phyloP scores from a whole-genome alignment of 164 flowering plant species.

The Berberis vulgaris region DNA sequence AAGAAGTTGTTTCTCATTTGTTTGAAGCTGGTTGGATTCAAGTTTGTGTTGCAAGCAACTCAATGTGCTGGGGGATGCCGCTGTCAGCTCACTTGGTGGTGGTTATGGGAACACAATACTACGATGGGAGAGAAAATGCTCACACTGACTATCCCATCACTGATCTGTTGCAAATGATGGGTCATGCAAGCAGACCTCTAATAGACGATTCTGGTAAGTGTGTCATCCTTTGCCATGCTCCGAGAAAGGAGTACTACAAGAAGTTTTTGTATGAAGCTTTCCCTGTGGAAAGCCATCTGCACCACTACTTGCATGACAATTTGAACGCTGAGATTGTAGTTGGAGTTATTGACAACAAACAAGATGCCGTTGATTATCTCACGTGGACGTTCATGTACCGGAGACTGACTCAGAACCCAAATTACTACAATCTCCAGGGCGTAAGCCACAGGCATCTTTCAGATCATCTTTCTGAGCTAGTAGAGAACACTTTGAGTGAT shows the following conservation, averaged over 20 bases:
- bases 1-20: constrained; percentile 70
- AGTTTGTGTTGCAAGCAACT: constrained; percentile 86
- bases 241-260: constrained; percentile 92
- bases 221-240: constrained; percentile 94
- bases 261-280: constrained; percentile 92
- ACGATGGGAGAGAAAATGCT: constrained; percentile 94
- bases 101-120: constrained; percentile 96
- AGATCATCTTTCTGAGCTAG: constrained; percentile 91
- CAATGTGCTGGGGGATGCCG: constrained; percentile 89
- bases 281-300: constrained; percentile 96
- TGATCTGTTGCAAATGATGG: constrained; percentile 95
- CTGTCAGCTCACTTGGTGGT: constrained; percentile 88
- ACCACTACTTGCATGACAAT: constrained; percentile 85
- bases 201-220: constrained; percentile 81
- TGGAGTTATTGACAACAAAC: constrained; percentile 75
- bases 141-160: constrained; percentile 89
- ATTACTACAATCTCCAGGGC: constrained; percentile 96
- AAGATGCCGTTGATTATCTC: constrained; percentile 93
- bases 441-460: constrained; percentile 91
- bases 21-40: constrained; percentile 90
- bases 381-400: constrained; percentile 98
- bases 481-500: constrained; percentile 78
- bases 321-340: constrained; percentile 85
- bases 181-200: constrained; percentile 87
- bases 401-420: constrained; percentile 93